Evolutionary conservation across 148 eudicot species (phyloP).

Genomic region (Rheum nobile): DNA sequence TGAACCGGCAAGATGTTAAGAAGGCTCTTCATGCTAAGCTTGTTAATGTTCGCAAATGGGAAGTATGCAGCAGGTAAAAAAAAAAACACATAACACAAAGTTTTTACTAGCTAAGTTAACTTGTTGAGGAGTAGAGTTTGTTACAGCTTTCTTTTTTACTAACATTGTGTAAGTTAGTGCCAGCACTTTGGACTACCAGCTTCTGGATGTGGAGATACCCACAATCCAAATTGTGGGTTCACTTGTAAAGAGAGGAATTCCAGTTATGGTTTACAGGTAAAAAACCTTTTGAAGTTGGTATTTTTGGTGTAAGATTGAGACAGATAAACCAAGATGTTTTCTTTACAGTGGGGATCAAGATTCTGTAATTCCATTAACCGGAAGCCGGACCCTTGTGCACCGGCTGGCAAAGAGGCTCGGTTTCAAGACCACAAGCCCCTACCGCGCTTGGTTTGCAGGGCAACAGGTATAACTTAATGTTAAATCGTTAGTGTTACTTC

Average conservation of each 20-base stretch:
- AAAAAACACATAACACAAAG: too few species aligned
- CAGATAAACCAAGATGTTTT: not conserved
- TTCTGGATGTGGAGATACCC: constrained; percentile 80
- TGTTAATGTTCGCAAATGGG: constrained; percentile 70
- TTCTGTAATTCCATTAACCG: constrained; percentile 76
- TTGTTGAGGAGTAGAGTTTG: too few species aligned
- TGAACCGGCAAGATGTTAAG: constrained; percentile 71
- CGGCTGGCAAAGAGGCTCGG: constrained; percentile 39
- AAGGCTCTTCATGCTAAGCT: constrained; percentile 80
- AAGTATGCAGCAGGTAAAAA: constrained; percentile 61
- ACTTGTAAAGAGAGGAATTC: constrained; percentile 57
- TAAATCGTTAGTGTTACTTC: too few species aligned
- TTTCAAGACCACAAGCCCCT: constrained; percentile 55
- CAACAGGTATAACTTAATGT: constrained; percentile 40
- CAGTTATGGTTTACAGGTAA: constrained; percentile 59
- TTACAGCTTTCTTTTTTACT: not conserved
- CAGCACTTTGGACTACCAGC: constrained; percentile 80
- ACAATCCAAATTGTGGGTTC: constrained; percentile 69
- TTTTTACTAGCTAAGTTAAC: too few species aligned
- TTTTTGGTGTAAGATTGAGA: not conserved
- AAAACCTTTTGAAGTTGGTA: not conserved
- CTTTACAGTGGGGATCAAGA: constrained; percentile 74
- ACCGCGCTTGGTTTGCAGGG: constrained; percentile 79
- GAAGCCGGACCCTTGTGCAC: constrained; percentile 61
- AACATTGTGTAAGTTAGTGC: not conserved